Evolutionary conservation across 768 basidiomycete genomes (phyloP).

Genomic region (Mycena olivaceomarginata): DNA sequence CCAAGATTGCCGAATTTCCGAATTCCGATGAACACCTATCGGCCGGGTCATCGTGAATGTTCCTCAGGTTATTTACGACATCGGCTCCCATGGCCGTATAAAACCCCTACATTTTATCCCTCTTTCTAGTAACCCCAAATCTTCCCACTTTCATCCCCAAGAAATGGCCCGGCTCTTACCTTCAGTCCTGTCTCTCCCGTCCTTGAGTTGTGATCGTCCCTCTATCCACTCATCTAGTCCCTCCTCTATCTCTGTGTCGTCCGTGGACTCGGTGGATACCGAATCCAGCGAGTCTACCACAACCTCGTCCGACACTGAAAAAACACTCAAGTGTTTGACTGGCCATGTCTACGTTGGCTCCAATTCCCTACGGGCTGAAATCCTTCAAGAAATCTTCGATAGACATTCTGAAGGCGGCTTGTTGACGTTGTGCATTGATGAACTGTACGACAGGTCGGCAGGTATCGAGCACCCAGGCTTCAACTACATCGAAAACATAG

Average conservation of each 20-base stretch:
- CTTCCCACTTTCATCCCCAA: constrained; percentile 3
- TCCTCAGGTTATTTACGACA: constrained; percentile 25
- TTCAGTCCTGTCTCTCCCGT: constrained; percentile 32
- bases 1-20: constrained; percentile 11
- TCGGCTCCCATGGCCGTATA: constrained; percentile 13
- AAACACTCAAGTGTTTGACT: constrained; percentile 22
- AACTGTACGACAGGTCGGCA: constrained; percentile 12
- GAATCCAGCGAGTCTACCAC: constrained; percentile 29
- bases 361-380: constrained; percentile 43
- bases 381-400: constrained; percentile 55
- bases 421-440: constrained; percentile 56
- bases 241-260: constrained; percentile 25
- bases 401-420: constrained; percentile 54
- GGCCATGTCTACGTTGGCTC: constrained; percentile 51
- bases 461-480: constrained; percentile 22
- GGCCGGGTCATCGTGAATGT: constrained; percentile 33
- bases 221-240: constrained; percentile 14
- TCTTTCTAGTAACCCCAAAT: constrained; percentile 10
- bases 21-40: constrained; percentile 33
- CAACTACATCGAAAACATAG: constrained; percentile 29
- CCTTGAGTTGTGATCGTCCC: constrained; percentile 8
- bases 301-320: neutral
- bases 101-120: constrained; percentile 1
- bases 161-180: constrained; percentile 23
- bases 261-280: constrained; percentile 28